Base-by-base conservation (phyloP, 805 yeast species). In the Candida tammaniensis region DNA sequence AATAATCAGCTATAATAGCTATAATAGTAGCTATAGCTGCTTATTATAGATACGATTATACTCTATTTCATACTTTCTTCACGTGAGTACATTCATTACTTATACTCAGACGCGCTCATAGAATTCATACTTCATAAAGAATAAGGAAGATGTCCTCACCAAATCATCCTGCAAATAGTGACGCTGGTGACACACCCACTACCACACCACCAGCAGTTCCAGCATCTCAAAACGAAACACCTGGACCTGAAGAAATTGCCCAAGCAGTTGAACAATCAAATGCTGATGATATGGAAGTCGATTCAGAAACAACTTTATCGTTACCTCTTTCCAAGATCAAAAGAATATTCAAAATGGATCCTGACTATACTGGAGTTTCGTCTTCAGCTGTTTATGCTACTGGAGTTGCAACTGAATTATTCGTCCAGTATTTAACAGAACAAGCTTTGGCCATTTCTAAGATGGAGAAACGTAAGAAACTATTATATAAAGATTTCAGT, bases 331-430 rank as follows among this genome's bases (percentile, higher is more conserved):
- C 86, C 2, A 75, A 84, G 43, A 77, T 85, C 44, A 82, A 82
- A 49, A 72, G 80, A 46, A 80, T 85, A 35, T 72, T 85, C 53
- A 83, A 82, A 48, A 71, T 81, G 52, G 94, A 85, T 52, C 86
- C 87, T 11, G 88, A 80, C 24, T 82, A 81, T 45, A 58, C 70
- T 5, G 74, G 80, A 2, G 78, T 86, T 2, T 76, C 87, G 2
- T 81, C 76, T 37, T 66, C 79, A 18, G 86, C 91, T 0, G 85
- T 81, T n/a, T 80, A 76, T 52, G 73, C 86, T 11, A 67, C 85
- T 5, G 86, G 86, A 2, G 70, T 82, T n/a, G 88, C 93, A 7
- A 78, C 91, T 0, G 93, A 85, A 48, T 58, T 82, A 15, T 85
- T 85, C 51, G 69, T 84, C 15, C 80, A 79, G 55, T 75, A 78